phyloP scores from a whole-genome alignment of 78 protist genomes.

The Isochrysis galbana region DNA sequence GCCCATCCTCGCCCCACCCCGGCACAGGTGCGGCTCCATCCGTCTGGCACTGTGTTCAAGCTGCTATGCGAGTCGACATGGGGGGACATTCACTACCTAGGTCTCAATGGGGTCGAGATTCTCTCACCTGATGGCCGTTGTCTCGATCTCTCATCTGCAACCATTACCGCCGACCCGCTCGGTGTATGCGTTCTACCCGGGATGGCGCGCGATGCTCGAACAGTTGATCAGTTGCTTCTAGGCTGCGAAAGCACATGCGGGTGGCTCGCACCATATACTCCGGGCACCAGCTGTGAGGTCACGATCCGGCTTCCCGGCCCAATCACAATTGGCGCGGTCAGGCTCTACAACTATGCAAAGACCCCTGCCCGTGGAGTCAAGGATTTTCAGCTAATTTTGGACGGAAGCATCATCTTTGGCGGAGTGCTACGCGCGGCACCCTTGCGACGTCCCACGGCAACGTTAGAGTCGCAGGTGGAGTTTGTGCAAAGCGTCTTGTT shows the following conservation, averaged over 20 bases:
- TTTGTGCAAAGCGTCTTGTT: not conserved
- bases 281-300: conserved; percentile 40
- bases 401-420: not conserved
- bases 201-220: conserved; percentile 21
- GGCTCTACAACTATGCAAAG: conserved; percentile 80
- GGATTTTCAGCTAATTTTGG: not conserved
- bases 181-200: conserved; percentile 8
- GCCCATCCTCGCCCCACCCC: not conserved
- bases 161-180: conserved; percentile 17
- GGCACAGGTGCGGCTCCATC: not conserved
- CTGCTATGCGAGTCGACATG: conserved; percentile 44
- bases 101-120: conserved; percentile 76
- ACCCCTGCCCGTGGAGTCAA: conserved; percentile 17
- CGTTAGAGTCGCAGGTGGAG: not conserved
- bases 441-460: not conserved
- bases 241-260: not conserved
- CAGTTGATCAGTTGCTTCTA: conserved; percentile 26
- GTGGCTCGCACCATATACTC: conserved; percentile 46
- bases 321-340: conserved; percentile 34
- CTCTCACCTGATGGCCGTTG: conserved; percentile 17
- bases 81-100: conserved; percentile 81
- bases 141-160: not conserved
- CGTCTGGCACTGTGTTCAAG: not conserved
- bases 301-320: conserved; percentile 22
- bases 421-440: not conserved